Evolutionary conservation across 345 rosid genomes (phyloP).

Genomic region (Noccaea caerulescens): DNA sequence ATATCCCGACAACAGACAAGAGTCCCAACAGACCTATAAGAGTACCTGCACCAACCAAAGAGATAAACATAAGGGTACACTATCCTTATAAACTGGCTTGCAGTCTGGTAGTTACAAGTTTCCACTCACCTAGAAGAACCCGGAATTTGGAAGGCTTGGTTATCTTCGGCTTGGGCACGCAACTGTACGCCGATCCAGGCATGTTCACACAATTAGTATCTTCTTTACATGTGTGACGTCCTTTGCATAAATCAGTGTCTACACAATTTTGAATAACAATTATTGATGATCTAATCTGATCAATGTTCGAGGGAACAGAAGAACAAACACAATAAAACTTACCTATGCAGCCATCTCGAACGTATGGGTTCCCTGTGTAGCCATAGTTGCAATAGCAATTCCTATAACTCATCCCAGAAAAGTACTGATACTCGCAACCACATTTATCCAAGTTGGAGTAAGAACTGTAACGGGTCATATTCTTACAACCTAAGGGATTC

Average conservation of each 20-base stretch:
- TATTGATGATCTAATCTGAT: no score
- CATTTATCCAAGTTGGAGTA: background rate
- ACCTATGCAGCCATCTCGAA: slow-evolving; percentile 47
- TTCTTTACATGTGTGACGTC: no score
- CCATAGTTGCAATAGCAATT: slow-evolving; percentile 46
- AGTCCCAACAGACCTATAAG: slow-evolving; percentile 28
- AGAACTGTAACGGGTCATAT: slow-evolving; percentile 20
- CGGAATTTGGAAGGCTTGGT: no score
- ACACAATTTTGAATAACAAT: no score
- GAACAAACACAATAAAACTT: background rate
- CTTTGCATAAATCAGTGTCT: no score
- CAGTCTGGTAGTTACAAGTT: no score
- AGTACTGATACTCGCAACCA: slow-evolving; percentile 16
- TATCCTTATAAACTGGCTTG: no score
- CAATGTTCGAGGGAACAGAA: no score
- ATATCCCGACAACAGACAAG: slow-evolving; percentile 6
- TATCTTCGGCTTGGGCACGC: no score
- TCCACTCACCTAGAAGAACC: no score
- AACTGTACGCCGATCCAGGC: no score
- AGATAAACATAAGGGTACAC: background rate
- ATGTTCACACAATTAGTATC: no score
- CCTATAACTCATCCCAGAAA: slow-evolving; percentile 30
- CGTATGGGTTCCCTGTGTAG: slow-evolving; percentile 52
- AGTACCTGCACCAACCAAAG: slow-evolving; percentile 13
- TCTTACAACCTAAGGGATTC: slow-evolving; percentile 28